A percentile compares a stretch with the other conserved stretches of the same genome.
phyloP scores from a whole-genome alignment of 1,284 basidiomycete species.

The Baeospora myosura region DNA sequence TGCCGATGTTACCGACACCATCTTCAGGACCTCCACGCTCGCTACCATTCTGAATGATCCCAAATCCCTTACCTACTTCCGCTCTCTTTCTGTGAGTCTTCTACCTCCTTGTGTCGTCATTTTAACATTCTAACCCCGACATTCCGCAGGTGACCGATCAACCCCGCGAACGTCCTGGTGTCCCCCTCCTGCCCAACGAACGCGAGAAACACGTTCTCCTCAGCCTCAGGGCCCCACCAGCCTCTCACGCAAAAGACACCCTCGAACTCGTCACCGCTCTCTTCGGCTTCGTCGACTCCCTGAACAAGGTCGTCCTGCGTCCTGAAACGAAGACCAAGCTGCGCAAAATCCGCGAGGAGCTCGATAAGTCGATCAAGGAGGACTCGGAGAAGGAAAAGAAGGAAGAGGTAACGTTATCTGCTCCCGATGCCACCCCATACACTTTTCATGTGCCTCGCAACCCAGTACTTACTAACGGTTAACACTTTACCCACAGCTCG shows the following conservation, averaged over 20 bases:
- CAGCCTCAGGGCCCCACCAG: constrained; percentile 51
- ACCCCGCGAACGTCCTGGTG: constrained; percentile 59
- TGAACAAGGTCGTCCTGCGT: constrained; percentile 55
- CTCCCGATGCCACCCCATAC: too few species aligned
- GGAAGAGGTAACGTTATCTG: constrained; percentile 49
- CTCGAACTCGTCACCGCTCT: constrained; percentile 56
- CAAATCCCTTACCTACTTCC: constrained; percentile 66
- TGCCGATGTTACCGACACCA: constrained; percentile 72
- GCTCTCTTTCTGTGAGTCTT: constrained; percentile 53
- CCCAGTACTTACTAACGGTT: neutral
- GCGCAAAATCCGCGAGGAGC: constrained; percentile 60
- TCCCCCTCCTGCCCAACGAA: constrained; percentile 38
- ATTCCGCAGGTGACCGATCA: constrained; percentile 79
- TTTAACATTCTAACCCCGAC: constrained; percentile 6
- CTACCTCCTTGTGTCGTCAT: constrained; percentile 7
- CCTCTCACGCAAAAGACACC: constrained; percentile 41
- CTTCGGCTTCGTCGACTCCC: constrained; percentile 69
- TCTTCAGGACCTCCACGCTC: constrained; percentile 64
- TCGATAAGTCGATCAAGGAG: constrained; percentile 61
- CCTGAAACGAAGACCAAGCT: constrained; percentile 78
- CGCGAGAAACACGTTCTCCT: constrained; percentile 70
- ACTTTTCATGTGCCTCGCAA: constrained; percentile 10
- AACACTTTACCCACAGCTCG: constrained; percentile 13
- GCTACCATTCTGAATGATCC: constrained; percentile 55
- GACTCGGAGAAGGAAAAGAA: constrained; percentile 64